Conservation (phyloP, 176 grass and related monocot genomes). For the Bromus sterilis region DNA sequence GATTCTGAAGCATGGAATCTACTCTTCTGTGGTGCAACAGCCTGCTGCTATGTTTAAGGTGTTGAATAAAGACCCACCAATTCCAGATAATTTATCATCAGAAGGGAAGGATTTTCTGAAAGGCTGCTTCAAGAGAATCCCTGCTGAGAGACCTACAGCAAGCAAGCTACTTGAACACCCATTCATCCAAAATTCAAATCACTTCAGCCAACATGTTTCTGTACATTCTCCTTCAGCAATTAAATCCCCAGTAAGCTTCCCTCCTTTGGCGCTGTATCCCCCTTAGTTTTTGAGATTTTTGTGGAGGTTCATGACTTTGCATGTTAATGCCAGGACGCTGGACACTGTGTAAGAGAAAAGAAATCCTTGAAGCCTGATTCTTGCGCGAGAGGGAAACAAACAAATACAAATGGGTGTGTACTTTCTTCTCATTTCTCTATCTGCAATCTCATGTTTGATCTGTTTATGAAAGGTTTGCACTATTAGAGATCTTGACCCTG, state of each 20-base stretch:
- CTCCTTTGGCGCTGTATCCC: not conserved
- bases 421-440: not conserved
- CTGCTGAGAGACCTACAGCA: conserved; percentile 60
- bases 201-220: conserved; percentile 42
- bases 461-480: not conserved
- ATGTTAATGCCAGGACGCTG: conserved; percentile 41
- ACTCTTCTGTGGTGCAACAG: conserved; percentile 31
- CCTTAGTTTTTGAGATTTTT: not conserved
- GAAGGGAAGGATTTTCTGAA: conserved; percentile 87
- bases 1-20: conserved; percentile 24
- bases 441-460: not conserved
- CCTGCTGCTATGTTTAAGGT: conserved; percentile 92
- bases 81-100: conserved; percentile 49
- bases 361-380: conserved; percentile 41
- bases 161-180: conserved; percentile 54
- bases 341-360: conserved; percentile 39
- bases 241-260: conserved; percentile 51
- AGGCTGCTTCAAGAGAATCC: conserved; percentile 80
- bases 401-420: conserved; percentile 35
- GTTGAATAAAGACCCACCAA: conserved; percentile 55
- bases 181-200: conserved; percentile 45
- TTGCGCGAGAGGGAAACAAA: conserved; percentile 38
- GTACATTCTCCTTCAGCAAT: conserved; percentile 37
- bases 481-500: not conserved
- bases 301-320: conserved; percentile 2